Evolutionary conservation across 2,329 filamentous ascomycete species (phyloP).

Genomic region (Bipolaris oryzae): DNA sequence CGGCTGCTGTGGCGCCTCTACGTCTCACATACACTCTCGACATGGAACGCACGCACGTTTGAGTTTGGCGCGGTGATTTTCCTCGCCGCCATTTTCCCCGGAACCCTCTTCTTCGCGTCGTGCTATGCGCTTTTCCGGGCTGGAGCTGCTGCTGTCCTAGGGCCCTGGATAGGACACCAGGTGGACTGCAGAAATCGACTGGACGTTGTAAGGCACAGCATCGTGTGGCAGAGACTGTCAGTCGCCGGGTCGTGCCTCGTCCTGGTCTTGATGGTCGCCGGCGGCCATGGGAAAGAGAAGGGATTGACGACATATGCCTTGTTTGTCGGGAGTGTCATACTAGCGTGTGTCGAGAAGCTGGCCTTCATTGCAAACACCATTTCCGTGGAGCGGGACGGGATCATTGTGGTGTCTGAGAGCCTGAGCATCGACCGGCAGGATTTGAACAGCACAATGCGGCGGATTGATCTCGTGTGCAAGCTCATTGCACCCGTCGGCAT

Average conservation of each 20-base stretch:
- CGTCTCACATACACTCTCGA: slow-evolving; percentile 55
- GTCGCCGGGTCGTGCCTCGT: slow-evolving; percentile 43
- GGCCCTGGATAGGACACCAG: slow-evolving; percentile 62
- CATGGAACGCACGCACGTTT: slow-evolving; percentile 58
- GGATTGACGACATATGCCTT: slow-evolving; percentile 32
- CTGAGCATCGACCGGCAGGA: slow-evolving; percentile 39
- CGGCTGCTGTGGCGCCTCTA: slow-evolving; percentile 48
- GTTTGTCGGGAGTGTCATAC: slow-evolving; percentile 50
- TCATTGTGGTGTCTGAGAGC: slow-evolving; percentile 58
- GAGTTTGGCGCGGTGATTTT: slow-evolving; percentile 59
- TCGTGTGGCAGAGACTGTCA: slow-evolving; percentile 46
- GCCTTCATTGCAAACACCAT: slow-evolving; percentile 68
- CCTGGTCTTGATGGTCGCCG: slow-evolving; percentile 26
- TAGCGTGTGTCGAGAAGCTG: slow-evolving; percentile 74
- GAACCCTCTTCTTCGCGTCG: slow-evolving; percentile 69
- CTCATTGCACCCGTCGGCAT: slow-evolving; percentile 60
- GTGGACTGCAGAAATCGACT: slow-evolving; percentile 61
- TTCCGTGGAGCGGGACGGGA: slow-evolving; percentile 74
- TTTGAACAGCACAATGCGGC: slow-evolving; percentile 64
- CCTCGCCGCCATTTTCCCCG: slow-evolving; percentile 53
- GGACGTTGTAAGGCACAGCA: slow-evolving; percentile 48
- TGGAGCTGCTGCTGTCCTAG: slow-evolving; percentile 62
- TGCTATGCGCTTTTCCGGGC: slow-evolving; percentile 70
- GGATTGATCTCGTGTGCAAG: slow-evolving; percentile 66
- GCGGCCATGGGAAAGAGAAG: slow-evolving; percentile 6